Evolutionary conservation across 169 alveolate species (phyloP).

Genomic region (Plasmodium coatneyi): DNA sequence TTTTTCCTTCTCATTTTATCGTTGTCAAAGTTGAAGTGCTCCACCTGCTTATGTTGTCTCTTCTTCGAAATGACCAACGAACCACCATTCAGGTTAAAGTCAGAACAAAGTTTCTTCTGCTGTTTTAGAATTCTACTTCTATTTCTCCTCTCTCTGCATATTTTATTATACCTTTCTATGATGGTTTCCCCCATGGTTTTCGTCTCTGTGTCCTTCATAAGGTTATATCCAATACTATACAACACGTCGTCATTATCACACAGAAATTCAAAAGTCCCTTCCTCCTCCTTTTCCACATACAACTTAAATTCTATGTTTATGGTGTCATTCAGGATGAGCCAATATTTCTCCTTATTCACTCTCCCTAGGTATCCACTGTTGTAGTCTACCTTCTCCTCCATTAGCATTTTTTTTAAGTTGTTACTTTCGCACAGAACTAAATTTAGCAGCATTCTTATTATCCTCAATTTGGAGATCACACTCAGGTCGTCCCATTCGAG

Average conservation of each 20-base stretch:
- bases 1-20: constrained; percentile 38
- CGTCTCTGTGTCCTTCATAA: constrained; percentile 16
- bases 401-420: constrained; percentile 47
- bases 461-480: constrained; percentile 34
- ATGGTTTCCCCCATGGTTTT: constrained; percentile 41
- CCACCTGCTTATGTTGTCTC: constrained; percentile 70
- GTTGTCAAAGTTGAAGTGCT: constrained; percentile 35
- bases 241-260: constrained; percentile 69
- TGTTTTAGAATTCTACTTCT: constrained; percentile 63
- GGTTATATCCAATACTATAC: constrained; percentile 33
- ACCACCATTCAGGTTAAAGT: constrained; percentile 26
- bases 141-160: constrained; percentile 68
- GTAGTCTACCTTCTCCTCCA: constrained; percentile 1
- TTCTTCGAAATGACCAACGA: constrained; percentile 8
- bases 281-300: constrained; percentile 65
- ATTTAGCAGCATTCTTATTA: constrained; percentile 52
- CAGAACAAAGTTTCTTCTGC: constrained; percentile 34
- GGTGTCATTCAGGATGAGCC: constrained; percentile 67
- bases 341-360: constrained; percentile 42
- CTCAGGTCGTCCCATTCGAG: constrained; percentile 67
- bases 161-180: constrained; percentile 49
- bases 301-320: constrained; percentile 48
- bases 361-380: constrained; percentile 59
- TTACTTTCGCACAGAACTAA: constrained; percentile 66
- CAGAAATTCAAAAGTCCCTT: constrained; percentile 35